These are phyloP conservation scores for Acanthamoeba divionensis DNA, from an alignment of 208 protist species.

Conservation along the genomic window DNA sequence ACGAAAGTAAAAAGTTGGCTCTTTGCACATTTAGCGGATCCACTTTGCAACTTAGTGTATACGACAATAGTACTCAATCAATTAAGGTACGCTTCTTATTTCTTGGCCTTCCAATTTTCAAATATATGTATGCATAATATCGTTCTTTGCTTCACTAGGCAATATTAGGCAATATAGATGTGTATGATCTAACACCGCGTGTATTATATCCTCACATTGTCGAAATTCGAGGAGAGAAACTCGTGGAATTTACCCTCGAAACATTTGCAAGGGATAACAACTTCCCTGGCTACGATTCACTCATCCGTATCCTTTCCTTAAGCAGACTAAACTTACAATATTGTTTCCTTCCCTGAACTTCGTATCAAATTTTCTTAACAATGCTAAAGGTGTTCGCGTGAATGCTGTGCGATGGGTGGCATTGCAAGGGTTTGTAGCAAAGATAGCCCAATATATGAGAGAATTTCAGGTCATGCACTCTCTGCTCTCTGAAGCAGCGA, in stretches of 20 bases:
- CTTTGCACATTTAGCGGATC: slow-evolving; percentile 29
- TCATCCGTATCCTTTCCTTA: slow-evolving; percentile 38
- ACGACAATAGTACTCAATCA: no score
- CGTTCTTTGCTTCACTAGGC: neutral
- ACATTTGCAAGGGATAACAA: neutral
- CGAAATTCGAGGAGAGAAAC: slow-evolving; percentile 47
- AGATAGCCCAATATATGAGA: slow-evolving; percentile 36
- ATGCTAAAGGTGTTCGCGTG: neutral
- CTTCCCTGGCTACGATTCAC: slow-evolving; percentile 35
- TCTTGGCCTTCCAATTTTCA: no score
- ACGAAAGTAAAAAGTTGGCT: slow-evolving; percentile 15
- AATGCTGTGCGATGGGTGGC: neutral
- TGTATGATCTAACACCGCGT: slow-evolving; percentile 19
- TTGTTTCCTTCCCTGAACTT: neutral
- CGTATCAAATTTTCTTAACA: neutral
- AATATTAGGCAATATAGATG: slow-evolving; percentile 30
- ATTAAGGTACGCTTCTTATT: no score
- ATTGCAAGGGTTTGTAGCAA: neutral
- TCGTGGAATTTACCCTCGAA: slow-evolving; percentile 36
- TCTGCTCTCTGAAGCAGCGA: slow-evolving; percentile 7
- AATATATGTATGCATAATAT: no score
- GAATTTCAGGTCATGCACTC: slow-evolving; percentile 10
- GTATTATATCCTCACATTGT: slow-evolving; percentile 19
- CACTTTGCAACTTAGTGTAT: neutral
- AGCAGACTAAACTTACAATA: neutral